Evolutionary conservation across 768 basidiomycete species (phyloP), one percentile per base, ranked within the genome.

Genomic region (Macrocybe gigantea): DNA sequence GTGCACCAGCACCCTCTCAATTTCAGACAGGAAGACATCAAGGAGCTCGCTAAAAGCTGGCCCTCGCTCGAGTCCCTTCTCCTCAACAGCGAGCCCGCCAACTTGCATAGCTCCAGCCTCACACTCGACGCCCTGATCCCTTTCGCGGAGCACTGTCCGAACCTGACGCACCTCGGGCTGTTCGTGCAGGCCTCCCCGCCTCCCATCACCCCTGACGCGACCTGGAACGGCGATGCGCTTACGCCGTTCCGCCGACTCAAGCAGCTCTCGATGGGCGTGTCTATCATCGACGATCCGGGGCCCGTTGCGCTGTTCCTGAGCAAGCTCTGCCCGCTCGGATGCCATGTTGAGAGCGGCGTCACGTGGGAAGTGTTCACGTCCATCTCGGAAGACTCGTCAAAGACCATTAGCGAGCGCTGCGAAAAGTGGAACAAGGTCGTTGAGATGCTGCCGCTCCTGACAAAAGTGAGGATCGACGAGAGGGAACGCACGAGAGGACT

Each of bases 221-320:
- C 36, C 5, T n/a, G 49, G 29, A 34, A 44, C 5, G 52, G 49
- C 3, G 51, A 51, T 45, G 47, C 56, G 38, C 52, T 56, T 38
- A 53, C 56, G 11, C 60, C 59, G 2, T 71, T 75, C 59, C 41
- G 58, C 33, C 52, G 50, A 13, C 64, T 74, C 13, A 51, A 55
- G 43, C 52, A 56, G 10, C 62, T 85, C 8, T 70, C 70, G 11
- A 61, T 82, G 52, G 82, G 81, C 0, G 70, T 78, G 0, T 82
- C 80, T 12, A 60, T 62, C 43, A 70, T 79, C 29, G 41, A 56
- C 1, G 69, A 78, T 10, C 59, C 69, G 5, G 70, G 65, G 4
- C 53, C 70, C 0, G 72, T 76, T 31, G 72, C 81, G 12, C 65
- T 77, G 8, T 82, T 77, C 53, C 66, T 85, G 47, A 76, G 75